Conservation (phyloP, 2,329 filamentous ascomycete species). For the Waltergamsia citrina region DNA sequence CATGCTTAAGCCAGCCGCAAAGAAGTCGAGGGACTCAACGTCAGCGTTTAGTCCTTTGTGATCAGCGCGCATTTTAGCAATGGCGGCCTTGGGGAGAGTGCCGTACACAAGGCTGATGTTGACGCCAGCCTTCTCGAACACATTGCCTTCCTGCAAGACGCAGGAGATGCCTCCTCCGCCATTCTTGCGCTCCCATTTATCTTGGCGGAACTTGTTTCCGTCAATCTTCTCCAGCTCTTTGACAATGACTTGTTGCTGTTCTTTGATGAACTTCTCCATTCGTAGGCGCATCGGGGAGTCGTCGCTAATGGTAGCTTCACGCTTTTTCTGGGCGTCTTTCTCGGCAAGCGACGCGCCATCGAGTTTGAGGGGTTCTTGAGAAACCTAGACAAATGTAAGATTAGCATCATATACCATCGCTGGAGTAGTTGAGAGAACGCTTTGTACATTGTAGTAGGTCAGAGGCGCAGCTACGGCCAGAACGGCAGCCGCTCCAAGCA, state of each 20-base stretch:
- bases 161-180: constrained; percentile 92
- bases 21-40: constrained; percentile 84
- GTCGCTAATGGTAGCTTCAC: constrained; percentile 55
- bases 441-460: constrained; percentile 48
- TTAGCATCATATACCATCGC: too few relatives aligned
- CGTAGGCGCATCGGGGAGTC: constrained; percentile 91
- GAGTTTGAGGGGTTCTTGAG: constrained; percentile 20
- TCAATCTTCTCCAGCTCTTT: constrained; percentile 75
- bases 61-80: constrained; percentile 87
- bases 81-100: constrained; percentile 74
- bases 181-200: constrained; percentile 80
- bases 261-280: constrained; percentile 94
- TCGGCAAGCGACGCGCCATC: constrained; percentile 71
- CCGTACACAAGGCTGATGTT: constrained; percentile 95
- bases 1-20: constrained; percentile 85
- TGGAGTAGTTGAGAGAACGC: not conserved
- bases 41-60: constrained; percentile 80
- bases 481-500: constrained; percentile 28
- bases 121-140: constrained; percentile 96
- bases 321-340: constrained; percentile 72
- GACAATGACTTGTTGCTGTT: constrained; percentile 84
- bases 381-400: not conserved
- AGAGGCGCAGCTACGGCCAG: constrained; percentile 42
- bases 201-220: constrained; percentile 69
- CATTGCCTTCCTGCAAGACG: constrained; percentile 89